Evolutionary conservation across 2,329 filamentous ascomycete genomes (phyloP).

Genomic region (Fusarium pseudonygamai): DNA sequence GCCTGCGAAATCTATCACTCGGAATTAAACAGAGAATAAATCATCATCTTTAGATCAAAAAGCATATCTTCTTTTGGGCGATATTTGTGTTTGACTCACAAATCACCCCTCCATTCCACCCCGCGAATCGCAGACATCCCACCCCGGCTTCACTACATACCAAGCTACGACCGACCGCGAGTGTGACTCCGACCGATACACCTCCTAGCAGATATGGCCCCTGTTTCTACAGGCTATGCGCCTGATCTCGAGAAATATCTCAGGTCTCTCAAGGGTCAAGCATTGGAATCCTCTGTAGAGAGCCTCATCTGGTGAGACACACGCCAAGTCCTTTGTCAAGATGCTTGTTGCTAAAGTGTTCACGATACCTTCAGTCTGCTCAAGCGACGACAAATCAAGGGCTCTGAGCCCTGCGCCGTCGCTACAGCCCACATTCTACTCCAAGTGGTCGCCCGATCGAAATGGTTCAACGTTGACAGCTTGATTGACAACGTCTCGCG

Average conservation of each 20-base stretch:
- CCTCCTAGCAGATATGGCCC: conserved; percentile 46
- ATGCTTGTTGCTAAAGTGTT: conserved; percentile 19
- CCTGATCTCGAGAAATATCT: conserved; percentile 82
- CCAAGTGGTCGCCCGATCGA: conserved; percentile 84
- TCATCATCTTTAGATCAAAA: neutral
- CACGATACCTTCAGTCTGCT: conserved; percentile 69
- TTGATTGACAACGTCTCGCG: conserved; percentile 83
- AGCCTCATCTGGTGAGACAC: conserved; percentile 77
- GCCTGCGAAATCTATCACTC: neutral
- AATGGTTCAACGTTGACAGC: conserved; percentile 78
- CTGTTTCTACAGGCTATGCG: conserved; percentile 56
- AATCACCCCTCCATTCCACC: conserved; percentile 34
- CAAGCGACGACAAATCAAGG: conserved; percentile 89
- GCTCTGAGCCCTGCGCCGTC: conserved; percentile 87
- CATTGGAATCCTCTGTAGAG: conserved; percentile 85
- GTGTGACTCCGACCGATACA: conserved; percentile 6
- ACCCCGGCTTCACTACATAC: conserved; percentile 32
- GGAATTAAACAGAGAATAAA: neutral
- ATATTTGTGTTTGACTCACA: conserved; percentile 16
- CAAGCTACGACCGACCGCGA: conserved; percentile 11
- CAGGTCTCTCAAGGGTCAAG: conserved; percentile 77
- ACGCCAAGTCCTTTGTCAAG: neutral
- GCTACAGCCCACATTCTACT: conserved; percentile 90
- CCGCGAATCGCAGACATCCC: conserved; percentile 30
- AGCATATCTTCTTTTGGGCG: neutral